These are phyloP conservation scores for Vanrija humicola DNA, from an alignment of 1,284 basidiomycete genomes.

Conservation along the genomic window DNA sequence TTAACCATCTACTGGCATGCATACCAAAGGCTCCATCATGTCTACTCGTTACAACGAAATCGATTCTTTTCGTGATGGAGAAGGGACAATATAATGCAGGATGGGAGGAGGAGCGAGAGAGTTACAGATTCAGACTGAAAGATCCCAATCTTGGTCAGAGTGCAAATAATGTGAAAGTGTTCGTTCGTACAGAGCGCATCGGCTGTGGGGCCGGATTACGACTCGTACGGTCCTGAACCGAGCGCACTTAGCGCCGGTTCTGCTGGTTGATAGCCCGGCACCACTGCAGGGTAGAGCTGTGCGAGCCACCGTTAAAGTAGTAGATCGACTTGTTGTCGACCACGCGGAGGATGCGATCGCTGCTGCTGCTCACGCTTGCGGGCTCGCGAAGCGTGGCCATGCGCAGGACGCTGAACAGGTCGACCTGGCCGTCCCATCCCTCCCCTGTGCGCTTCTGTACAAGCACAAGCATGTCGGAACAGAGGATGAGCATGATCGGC, in stretches of 20 bases:
- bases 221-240: neutral
- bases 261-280: slow-evolving; percentile 53
- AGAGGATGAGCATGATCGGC: slow-evolving; percentile 43
- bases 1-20: too few relatives aligned
- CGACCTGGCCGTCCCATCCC: slow-evolving; percentile 67
- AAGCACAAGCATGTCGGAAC: slow-evolving; percentile 84
- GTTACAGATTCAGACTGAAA: neutral
- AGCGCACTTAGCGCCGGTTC: slow-evolving; percentile 13
- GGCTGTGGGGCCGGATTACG: neutral
- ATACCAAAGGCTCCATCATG: too few relatives aligned
- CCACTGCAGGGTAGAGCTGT: slow-evolving; percentile 81
- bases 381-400: slow-evolving; percentile 86
- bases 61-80: too few relatives aligned
- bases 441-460: slow-evolving; percentile 68
- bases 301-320: slow-evolving; percentile 80
- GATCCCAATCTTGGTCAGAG: neutral
- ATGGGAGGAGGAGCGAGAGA: too few relatives aligned
- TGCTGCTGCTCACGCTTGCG: slow-evolving; percentile 82
- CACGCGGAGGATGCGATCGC: slow-evolving; percentile 55
- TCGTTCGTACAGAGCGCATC: neutral
- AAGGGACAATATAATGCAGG: too few relatives aligned
- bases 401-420: slow-evolving; percentile 86
- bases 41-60: too few relatives aligned
- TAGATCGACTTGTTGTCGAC: slow-evolving; percentile 64
- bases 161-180: neutral